These are phyloP conservation scores for Rhodotorula kratochvilovae DNA, from an alignment of 768 basidiomycete genomes.

Conservation along the genomic window DNA sequence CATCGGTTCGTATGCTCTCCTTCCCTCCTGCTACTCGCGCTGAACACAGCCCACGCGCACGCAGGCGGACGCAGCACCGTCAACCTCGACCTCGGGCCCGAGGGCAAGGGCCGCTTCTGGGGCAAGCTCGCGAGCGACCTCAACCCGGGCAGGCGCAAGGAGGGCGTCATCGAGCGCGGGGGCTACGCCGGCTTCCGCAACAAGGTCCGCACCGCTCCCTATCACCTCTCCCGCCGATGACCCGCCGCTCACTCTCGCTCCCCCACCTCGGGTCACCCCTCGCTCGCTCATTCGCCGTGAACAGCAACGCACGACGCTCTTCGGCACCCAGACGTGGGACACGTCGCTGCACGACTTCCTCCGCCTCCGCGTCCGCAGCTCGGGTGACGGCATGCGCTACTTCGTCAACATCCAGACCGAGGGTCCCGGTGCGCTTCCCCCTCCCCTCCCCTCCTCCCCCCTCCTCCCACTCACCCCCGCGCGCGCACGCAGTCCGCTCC, in stretches of 20 bases:
- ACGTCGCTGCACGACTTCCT: slow-evolving; percentile 75
- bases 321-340: slow-evolving; percentile 81
- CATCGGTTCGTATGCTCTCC: slow-evolving; percentile 61
- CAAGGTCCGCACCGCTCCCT: slow-evolving; percentile 62
- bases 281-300: not conserved
- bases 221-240: too few relatives aligned
- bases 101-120: slow-evolving; percentile 63
- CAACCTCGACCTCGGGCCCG: slow-evolving; percentile 64
- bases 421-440: slow-evolving; percentile 50
- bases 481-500: slow-evolving; percentile 55
- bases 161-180: slow-evolving; percentile 52
- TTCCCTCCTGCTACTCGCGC: too few relatives aligned
- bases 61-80: slow-evolving; percentile 58
- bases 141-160: slow-evolving; percentile 36
- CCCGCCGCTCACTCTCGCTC: too few relatives aligned
- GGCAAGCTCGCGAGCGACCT: slow-evolving; percentile 72
- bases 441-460: not conserved
- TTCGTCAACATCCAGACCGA: slow-evolving; percentile 91
- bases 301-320: slow-evolving; percentile 72
- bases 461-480: not conserved
- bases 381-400: slow-evolving; percentile 64
- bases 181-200: slow-evolving; percentile 91
- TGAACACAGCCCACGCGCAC: not conserved
- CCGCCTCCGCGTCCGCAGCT: slow-evolving; percentile 65
- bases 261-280: not conserved